Percentiles rank a stretch among this genome's conserved stretches.
These are phyloP conservation scores for Xylariaceae sp. DNA, from an alignment of 2,329 filamentous ascomycete species.

Conservation along the genomic window DNA sequence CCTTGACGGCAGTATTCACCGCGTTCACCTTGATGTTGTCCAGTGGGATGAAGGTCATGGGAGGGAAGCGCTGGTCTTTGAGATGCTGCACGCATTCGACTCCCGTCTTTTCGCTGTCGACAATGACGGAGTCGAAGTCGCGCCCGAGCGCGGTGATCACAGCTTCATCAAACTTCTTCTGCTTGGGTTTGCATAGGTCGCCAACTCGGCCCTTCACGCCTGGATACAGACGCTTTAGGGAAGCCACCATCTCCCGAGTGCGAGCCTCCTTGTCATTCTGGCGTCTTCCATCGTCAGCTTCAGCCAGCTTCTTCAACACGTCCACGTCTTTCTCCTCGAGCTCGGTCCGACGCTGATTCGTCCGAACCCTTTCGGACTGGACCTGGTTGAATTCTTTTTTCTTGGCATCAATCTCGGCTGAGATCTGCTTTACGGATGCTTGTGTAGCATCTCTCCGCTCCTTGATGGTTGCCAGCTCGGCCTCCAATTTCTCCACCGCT, in stretches of 20 bases:
- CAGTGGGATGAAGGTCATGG: constrained; percentile 90
- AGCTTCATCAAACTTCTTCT: constrained; percentile 92
- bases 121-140: constrained; percentile 89
- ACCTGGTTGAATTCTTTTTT: constrained; percentile 86
- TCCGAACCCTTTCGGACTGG: constrained; percentile 73
- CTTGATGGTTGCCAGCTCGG: constrained; percentile 60
- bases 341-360: constrained; percentile 76
- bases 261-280: constrained; percentile 76
- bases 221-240: constrained; percentile 83
- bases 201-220: constrained; percentile 86
- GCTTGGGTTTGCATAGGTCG: constrained; percentile 89
- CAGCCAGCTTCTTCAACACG: constrained; percentile 69
- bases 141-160: constrained; percentile 87
- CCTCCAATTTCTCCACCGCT: constrained; percentile 64
- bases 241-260: constrained; percentile 74
- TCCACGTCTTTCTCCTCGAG: constrained; percentile 87
- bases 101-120: constrained; percentile 90
- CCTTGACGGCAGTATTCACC: constrained; percentile 83
- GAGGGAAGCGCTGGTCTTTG: constrained; percentile 78
- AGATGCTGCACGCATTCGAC: constrained; percentile 92
- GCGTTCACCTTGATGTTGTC: constrained; percentile 96
- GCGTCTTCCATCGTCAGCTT: constrained; percentile 76
- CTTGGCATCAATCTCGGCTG: constrained; percentile 73
- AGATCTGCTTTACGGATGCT: constrained; percentile 56
- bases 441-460: constrained; percentile 61